Percentiles rank a stretch among this genome's conserved stretches.
phyloP scores from a whole-genome alignment of 176 grass and related monocot species.

The Ensete ventricosum region DNA sequence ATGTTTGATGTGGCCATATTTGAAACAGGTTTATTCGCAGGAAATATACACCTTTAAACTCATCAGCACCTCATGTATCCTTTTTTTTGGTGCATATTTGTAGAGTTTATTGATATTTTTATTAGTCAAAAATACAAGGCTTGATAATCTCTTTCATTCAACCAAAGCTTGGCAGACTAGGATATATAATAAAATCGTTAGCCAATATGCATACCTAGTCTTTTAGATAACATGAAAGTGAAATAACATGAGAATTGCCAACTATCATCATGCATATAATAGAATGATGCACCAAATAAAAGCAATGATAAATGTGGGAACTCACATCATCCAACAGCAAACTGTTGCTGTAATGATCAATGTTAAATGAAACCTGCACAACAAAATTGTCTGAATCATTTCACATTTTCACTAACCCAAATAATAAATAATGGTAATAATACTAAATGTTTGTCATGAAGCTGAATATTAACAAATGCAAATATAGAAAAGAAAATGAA shows the following conservation, averaged over 20 bases:
- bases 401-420: background rate
- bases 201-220: too few relatives aligned
- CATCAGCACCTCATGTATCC: too few relatives aligned
- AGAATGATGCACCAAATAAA: background rate
- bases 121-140: too few relatives aligned
- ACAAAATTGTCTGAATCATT: background rate
- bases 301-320: background rate
- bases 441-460: background rate
- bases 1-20: too few relatives aligned
- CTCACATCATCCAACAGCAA: conserved; percentile 34
- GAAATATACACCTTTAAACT: too few relatives aligned
- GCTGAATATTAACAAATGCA: background rate
- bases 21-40: too few relatives aligned
- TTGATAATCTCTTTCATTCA: too few relatives aligned
- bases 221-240: too few relatives aligned
- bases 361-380: conserved; percentile 26
- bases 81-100: too few relatives aligned
- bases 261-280: background rate
- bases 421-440: background rate
- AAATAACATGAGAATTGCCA: background rate
- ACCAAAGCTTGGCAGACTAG: too few relatives aligned
- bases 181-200: too few relatives aligned
- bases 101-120: too few relatives aligned
- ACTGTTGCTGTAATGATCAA: conserved; percentile 20
- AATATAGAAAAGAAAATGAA: background rate